phyloP scores from a whole-genome alignment of 75 land plant species.

The Selaginella tamariscina region DNA sequence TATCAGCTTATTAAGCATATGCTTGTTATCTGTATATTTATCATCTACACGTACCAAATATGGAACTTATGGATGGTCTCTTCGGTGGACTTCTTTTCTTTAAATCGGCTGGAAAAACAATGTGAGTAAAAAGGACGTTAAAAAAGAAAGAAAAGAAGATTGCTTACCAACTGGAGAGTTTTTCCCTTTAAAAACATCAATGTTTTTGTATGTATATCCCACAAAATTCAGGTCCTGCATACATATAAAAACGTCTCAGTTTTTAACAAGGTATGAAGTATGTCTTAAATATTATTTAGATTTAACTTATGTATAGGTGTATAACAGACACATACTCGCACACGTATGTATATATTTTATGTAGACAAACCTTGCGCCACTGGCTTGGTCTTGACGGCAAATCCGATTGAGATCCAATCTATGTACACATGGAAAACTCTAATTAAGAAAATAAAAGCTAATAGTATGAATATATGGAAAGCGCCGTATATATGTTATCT shows the following conservation, averaged over 20 bases:
- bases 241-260: no score
- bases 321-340: no score
- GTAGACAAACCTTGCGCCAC: constrained; percentile 29
- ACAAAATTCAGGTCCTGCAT: constrained; percentile 2
- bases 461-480: neutral
- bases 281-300: no score
- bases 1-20: no score
- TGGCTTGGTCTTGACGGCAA: constrained; percentile 31
- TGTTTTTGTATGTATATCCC: constrained; percentile 6
- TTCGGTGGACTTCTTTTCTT: constrained; percentile 1
- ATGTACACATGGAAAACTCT: neutral
- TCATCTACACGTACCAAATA: constrained; percentile 2
- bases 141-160: neutral
- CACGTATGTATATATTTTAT: neutral
- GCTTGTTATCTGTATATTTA: no score
- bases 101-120: neutral
- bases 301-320: no score
- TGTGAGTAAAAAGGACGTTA: neutral
- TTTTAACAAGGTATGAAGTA: no score
- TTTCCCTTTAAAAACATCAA: constrained; percentile 7
- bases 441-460: constrained; percentile 3
- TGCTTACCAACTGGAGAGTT: constrained; percentile 7
- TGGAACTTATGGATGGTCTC: constrained; percentile 2
- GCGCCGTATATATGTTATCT: neutral
- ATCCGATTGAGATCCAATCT: constrained; percentile 19